Conservation (phyloP, 352 stramenopile species). For the Phytopythium chamaehyphon region DNA sequence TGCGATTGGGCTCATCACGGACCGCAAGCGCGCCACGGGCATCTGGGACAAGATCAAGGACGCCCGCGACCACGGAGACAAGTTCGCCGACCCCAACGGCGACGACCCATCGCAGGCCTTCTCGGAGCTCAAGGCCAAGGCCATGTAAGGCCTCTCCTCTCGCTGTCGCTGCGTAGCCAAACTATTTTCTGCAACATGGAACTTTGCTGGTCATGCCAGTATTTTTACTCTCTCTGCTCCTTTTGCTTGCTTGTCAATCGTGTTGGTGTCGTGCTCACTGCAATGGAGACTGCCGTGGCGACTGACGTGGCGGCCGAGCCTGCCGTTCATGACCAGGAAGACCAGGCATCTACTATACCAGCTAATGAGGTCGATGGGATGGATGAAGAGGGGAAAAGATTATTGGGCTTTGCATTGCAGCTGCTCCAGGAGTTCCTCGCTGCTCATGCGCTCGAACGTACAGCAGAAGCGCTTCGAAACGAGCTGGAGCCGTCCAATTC, state of each 20-base stretch:
- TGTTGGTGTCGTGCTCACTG: no score
- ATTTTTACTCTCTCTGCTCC: neutral
- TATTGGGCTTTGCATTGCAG: slow-evolving; percentile 37
- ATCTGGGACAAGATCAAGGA: slow-evolving; percentile 93
- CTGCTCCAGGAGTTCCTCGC: slow-evolving; percentile 59
- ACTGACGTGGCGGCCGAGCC: no score
- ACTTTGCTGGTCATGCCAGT: neutral
- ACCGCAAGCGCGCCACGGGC: slow-evolving; percentile 92
- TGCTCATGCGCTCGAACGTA: slow-evolving; percentile 30
- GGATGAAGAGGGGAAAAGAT: neutral
- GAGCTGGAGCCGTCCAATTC: slow-evolving; percentile 24
- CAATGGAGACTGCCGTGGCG: no score
- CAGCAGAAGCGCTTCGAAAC: slow-evolving; percentile 20
- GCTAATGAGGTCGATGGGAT: neutral
- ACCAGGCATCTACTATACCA: no score
- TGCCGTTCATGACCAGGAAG: no score
- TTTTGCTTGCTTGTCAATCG: no score
- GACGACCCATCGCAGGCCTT: slow-evolving; percentile 50
- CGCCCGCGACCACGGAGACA: slow-evolving; percentile 31
- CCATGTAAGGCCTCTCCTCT: slow-evolving; percentile 24
- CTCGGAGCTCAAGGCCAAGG: slow-evolving; percentile 68
- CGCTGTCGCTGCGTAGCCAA: neutral
- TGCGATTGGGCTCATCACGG: slow-evolving; percentile 88
- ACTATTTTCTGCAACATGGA: neutral
- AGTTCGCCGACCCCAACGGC: slow-evolving; percentile 49